Evolutionary conservation across 495 filamentous ascomycete genomes (phyloP), one percentile per base, ranked within the genome.

Genomic region (Cercophora sp.): DNA sequence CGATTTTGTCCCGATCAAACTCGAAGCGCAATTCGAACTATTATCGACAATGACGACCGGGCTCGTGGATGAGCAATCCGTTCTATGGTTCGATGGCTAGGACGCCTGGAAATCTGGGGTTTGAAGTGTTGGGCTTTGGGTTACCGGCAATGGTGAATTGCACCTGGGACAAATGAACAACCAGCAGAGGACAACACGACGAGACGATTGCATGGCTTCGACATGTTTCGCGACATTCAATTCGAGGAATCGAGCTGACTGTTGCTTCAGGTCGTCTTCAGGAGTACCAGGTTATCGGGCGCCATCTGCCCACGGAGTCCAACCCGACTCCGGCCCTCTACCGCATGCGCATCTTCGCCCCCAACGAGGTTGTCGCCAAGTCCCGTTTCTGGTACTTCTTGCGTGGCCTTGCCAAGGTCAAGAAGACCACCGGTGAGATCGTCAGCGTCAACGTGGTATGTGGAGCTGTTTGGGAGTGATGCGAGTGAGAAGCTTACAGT

Each of bases 301-400:
- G 94, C 79, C 91, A 96, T 76, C 77, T 97, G 85, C 93, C 93
- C 71, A 87, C 85, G 65, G 94, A 98, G 78, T 81, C 87, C 63
- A 93, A 94, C 78, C 87, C 91, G 62, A 89, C 87, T 58, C 93
- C 93, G 61, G 93, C 91, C 82, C 86, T 98, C 71, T 98, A 97
- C 85, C 90, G 93, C 74, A 98, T 98, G 94, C 89, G 92, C 75
- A 96, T 98, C 76, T 98, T 98, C 70, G 93, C 93, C 54, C 89
- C 91, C 58, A 98, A 98, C 78, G 81, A 84, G 63, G 92, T 97
- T 59, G 90, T 98, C 62, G 93, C 93, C 65, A 98, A 97, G 85
- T 96, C 90, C 65, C 87, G 93, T 56, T 98, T 96, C 86, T 98
- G 94, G 94, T 98, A 98, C 84, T 98, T 98, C 86, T 77, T 98